Base-by-base conservation (phyloP, 2,329 filamentous ascomycete genomes). In the Decorospora gaudefroyi region DNA sequence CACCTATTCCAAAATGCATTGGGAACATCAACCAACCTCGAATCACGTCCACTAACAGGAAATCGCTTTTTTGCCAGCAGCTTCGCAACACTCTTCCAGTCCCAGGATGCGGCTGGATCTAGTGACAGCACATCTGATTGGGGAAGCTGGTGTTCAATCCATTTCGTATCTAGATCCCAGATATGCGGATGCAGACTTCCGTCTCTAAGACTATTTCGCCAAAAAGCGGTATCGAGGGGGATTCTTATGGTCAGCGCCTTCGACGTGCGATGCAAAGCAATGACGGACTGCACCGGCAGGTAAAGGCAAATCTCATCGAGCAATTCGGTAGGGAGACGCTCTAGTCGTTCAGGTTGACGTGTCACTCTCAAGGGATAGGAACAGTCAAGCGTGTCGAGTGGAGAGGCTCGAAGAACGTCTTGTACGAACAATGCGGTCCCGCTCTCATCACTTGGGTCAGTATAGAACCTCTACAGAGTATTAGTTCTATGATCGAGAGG, bases 1-100 rank as follows among this genome's bases (percentile, higher is more conserved):
- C 53, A 57, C 28, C 62, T 43, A 33, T 65, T 63, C 59, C 57
- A 62, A 19, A 61, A 47, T 11, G 57, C 55, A 10, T 50, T 38
- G 1, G 58, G 58, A 11, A 59, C 12, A 11, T 50, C 44, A 3
- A 39, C 42, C 3, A 56, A 30, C 12, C 47, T 37, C 10, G 38
- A 21, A 16, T 63, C 53, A 2, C 37, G 33, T 11, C 36, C 44
- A 15, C 31, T 41, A 4, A 51, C 23, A 4, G 49, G 48, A n/a
- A 52, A 53, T n/a, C 42, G 41, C 11, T 53, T 53, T 13, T 18
- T 50, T 17, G 43, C 51, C 13, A 62, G 42, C 8, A 57, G 38
- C 22, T 52, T 44, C 9, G 53, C 56, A 5, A 53, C 42, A 10
- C 18, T 30, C 29, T 33, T 55, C 59, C 59, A 64, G 25, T 59